These are phyloP conservation scores for Ascochyta rabiei DNA, from an alignment of 2,329 filamentous ascomycete species.

Conservation along the genomic window DNA sequence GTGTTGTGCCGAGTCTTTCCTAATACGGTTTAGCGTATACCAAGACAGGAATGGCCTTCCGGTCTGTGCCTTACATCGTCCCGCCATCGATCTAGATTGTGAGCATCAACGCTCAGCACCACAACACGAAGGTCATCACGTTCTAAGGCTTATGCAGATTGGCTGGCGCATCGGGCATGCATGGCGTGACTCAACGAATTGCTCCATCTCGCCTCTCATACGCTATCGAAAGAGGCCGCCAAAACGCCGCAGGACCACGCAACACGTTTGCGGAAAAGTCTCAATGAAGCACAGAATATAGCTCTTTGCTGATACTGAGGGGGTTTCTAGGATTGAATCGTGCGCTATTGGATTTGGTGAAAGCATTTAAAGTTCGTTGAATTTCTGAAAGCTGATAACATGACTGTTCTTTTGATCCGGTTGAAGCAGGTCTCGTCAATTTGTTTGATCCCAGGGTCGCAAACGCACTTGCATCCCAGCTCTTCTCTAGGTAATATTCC, in stretches of 20 bases:
- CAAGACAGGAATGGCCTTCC: constrained; percentile 1
- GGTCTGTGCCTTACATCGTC: constrained; percentile 1
- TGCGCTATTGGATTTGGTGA: background rate
- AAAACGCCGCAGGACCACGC: background rate
- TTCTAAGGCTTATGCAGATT: too few relatives aligned
- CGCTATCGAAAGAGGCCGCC: background rate
- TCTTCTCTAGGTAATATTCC: constrained; percentile 4
- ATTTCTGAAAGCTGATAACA: background rate
- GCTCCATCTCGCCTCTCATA: background rate
- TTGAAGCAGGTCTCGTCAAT: constrained; percentile 11
- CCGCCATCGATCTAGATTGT: constrained; percentile 12
- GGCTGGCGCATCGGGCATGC: background rate
- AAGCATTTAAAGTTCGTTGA: background rate
- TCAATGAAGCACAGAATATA: background rate
- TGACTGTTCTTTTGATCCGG: constrained; percentile 4
- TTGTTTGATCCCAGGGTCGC: constrained; percentile 4
- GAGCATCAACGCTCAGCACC: background rate
- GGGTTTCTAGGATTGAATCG: background rate
- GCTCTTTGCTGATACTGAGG: background rate
- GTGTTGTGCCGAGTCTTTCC: constrained; percentile 2
- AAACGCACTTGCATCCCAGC: constrained; percentile 15
- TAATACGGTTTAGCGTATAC: constrained; percentile 3
- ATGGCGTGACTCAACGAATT: background rate
- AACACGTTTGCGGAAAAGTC: background rate
- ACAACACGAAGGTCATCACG: background rate